phyloP scores from a whole-genome alignment of 1,139 yeast species.

The Kodamaea arcana region DNA sequence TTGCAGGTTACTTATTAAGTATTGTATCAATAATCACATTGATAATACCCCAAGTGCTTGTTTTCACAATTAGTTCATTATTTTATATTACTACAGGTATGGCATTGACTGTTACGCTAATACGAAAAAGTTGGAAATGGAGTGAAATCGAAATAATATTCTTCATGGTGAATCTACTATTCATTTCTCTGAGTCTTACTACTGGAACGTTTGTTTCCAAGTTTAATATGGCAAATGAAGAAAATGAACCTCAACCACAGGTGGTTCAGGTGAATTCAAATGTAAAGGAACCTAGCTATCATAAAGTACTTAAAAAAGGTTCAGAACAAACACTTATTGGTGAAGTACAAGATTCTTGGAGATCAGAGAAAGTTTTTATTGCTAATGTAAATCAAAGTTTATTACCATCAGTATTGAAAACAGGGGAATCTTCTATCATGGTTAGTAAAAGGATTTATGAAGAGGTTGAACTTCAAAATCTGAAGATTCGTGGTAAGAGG shows the following conservation, averaged over 20 bases:
- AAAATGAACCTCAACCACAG: background rate
- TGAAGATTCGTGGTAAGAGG: too few relatives aligned
- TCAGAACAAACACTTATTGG: constrained; percentile 8
- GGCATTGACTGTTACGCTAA: background rate
- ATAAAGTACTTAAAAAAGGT: constrained; percentile 3
- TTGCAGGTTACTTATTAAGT: background rate
- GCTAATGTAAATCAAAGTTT: constrained; percentile 29
- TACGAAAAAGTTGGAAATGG: background rate
- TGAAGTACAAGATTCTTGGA: constrained; percentile 5
- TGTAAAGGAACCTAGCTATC: too few relatives aligned
- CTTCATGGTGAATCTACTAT: background rate
- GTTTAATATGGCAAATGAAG: too few relatives aligned
- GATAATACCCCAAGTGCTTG: background rate
- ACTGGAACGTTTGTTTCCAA: too few relatives aligned
- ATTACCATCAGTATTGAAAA: constrained; percentile 34
- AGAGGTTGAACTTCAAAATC: background rate
- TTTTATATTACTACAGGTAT: constrained; percentile 1
- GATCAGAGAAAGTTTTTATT: constrained; percentile 26
- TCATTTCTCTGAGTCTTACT: background rate
- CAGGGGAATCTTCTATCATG: constrained; percentile 32
- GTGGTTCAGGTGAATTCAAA: background rate
- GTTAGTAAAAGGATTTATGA: constrained; percentile 17
- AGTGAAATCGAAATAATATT: background rate
- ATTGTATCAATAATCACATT: background rate
- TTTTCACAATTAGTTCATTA: background rate